These are phyloP conservation scores for Lecanicillium sp. DNA, from an alignment of 2,329 filamentous ascomycete species.

Conservation along the genomic window DNA sequence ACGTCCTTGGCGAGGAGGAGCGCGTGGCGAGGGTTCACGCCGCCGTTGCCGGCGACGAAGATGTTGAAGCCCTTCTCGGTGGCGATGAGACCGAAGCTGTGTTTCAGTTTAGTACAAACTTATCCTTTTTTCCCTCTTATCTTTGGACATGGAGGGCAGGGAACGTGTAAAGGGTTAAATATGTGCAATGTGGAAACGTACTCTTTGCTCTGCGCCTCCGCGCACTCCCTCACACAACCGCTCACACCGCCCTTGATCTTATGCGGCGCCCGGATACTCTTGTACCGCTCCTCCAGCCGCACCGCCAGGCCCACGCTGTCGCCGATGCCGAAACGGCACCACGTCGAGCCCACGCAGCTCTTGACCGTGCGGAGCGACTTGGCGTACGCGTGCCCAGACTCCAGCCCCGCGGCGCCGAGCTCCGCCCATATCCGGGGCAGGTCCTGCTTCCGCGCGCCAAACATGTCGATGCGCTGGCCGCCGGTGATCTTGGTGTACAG, in stretches of 20 bases:
- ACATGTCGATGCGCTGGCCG: conserved; percentile 88
- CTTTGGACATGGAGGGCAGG: no score
- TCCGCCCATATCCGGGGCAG: conserved; percentile 75
- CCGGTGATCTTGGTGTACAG: conserved; percentile 92
- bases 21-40: conserved; percentile 74
- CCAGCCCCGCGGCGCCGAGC: conserved; percentile 78
- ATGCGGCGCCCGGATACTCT: conserved; percentile 81
- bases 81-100: conserved; percentile 79
- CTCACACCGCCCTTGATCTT: conserved; percentile 90
- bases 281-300: conserved; percentile 81
- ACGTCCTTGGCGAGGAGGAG: conserved; percentile 85
- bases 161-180: no score
- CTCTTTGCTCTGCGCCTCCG: conserved; percentile 90
- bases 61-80: conserved; percentile 93
- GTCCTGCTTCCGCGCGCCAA: conserved; percentile 84
- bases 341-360: conserved; percentile 84
- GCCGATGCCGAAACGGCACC: conserved; percentile 84
- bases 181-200: conserved; percentile 38
- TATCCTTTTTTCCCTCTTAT: no score
- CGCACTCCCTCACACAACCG: conserved; percentile 87
- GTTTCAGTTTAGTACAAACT: background rate
- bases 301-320: conserved; percentile 91
- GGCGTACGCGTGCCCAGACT: conserved; percentile 85
- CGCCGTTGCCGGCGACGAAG: conserved; percentile 84
- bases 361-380: conserved; percentile 87